Conservation (phyloP, 768 basidiomycete genomes). For the Lactifluus rugatus region DNA sequence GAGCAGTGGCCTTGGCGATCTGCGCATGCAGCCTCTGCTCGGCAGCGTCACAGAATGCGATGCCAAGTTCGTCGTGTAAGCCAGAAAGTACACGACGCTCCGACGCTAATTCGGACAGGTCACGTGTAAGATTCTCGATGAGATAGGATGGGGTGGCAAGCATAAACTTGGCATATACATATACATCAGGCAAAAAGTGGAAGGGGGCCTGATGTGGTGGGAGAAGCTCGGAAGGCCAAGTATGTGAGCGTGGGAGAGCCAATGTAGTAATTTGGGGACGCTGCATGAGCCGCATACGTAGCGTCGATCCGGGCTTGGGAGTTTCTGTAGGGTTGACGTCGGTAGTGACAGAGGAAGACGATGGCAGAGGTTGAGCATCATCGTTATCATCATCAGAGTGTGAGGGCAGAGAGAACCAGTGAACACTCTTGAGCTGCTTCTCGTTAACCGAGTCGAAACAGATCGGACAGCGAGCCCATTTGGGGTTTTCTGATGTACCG, state of each 20-base stretch:
- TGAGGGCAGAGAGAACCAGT: constrained; percentile 63
- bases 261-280: constrained; percentile 92
- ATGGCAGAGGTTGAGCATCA: constrained; percentile 27
- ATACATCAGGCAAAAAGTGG: constrained; percentile 90
- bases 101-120: constrained; percentile 59
- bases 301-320: constrained; percentile 45
- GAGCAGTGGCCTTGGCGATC: constrained; percentile 65
- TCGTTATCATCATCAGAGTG: constrained; percentile 29
- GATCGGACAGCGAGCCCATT: constrained; percentile 91
- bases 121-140: constrained; percentile 56
- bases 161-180: constrained; percentile 88
- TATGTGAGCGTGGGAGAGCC: constrained; percentile 80
- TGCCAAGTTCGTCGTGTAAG: constrained; percentile 66
- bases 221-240: constrained; percentile 91
- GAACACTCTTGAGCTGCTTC: constrained; percentile 85
- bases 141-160: constrained; percentile 85
- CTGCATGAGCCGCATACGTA: constrained; percentile 85
- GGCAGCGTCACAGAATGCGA: constrained; percentile 73
- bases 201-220: constrained; percentile 92
- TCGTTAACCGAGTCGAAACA: constrained; percentile 91
- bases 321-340: constrained; percentile 31
- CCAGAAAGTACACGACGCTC: constrained; percentile 61
- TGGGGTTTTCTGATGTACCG: constrained; percentile 66
- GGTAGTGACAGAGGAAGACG: constrained; percentile 39
- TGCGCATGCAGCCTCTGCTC: constrained; percentile 68